Evolutionary conservation across 371 early-diverging fungal species (phyloP).

Genomic region (Zychaea mexicana): DNA sequence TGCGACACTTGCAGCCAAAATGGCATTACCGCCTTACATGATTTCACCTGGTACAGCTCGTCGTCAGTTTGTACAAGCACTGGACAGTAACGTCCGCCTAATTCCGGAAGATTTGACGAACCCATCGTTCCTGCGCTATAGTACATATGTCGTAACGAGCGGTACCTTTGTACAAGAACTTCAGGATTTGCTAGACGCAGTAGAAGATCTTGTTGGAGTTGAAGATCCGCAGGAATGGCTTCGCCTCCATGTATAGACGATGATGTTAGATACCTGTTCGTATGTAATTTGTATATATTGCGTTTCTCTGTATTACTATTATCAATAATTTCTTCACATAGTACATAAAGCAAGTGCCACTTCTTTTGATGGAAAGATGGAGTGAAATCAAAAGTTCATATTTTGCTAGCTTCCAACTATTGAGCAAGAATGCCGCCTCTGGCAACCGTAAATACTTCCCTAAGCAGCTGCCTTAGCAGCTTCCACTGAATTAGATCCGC

Average conservation of each 20-base stretch:
- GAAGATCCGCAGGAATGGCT: constrained; percentile 48
- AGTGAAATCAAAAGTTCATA: too few species aligned
- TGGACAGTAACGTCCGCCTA: constrained; percentile 29
- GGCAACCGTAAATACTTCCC: too few species aligned
- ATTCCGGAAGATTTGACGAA: constrained; percentile 25
- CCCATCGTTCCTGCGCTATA: constrained; percentile 31
- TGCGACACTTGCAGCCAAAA: constrained; percentile 37
- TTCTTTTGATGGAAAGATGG: too few species aligned
- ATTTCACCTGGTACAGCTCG: constrained; percentile 33
- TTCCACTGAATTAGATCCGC: too few species aligned
- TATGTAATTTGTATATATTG: too few species aligned
- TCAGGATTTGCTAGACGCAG: constrained; percentile 24
- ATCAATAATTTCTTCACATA: too few species aligned
- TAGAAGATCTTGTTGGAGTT: constrained; percentile 37
- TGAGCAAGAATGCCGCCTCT: too few species aligned
- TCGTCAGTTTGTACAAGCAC: constrained; percentile 17
- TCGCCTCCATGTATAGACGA: constrained; percentile 26
- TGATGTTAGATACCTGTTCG: too few species aligned
- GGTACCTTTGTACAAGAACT: constrained; percentile 38
- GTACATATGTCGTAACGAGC: constrained; percentile 38
- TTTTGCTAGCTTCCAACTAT: too few species aligned
- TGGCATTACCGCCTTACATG: constrained; percentile 45
- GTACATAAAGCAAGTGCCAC: too few species aligned
- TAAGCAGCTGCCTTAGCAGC: too few species aligned
- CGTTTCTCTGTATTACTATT: too few species aligned